These are phyloP conservation scores for Sordariomycetes sp. DNA, from an alignment of 2,329 filamentous ascomycete species.

Conservation along the genomic window DNA sequence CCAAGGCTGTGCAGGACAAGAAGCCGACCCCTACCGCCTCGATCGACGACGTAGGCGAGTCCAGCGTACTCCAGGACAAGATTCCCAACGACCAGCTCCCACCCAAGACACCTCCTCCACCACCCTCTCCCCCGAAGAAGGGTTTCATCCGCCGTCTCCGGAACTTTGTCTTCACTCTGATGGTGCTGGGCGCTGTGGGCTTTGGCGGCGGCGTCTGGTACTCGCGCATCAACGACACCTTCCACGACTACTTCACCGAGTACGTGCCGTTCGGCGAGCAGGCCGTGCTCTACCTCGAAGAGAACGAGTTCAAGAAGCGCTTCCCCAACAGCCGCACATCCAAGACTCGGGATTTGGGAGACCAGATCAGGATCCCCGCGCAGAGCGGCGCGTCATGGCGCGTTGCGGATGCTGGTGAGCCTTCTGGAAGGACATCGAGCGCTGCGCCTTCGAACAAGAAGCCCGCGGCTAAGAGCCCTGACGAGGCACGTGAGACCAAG, in stretches of 20 bases:
- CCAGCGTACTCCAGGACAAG: slow-evolving; percentile 6
- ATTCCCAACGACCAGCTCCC: too few species aligned
- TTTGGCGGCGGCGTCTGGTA: slow-evolving; percentile 90
- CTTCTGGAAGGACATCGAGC: slow-evolving; percentile 52
- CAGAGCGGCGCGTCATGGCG: slow-evolving; percentile 80
- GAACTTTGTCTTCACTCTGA: slow-evolving; percentile 66
- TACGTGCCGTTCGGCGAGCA: slow-evolving; percentile 93
- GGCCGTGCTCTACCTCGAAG: slow-evolving; percentile 89
- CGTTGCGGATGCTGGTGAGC: slow-evolving; percentile 53
- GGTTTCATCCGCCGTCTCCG: slow-evolving; percentile 63
- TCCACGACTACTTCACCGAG: slow-evolving; percentile 98
- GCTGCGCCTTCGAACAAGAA: slow-evolving; percentile 29
- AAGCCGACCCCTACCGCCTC: slow-evolving; percentile 7
- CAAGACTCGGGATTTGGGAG: slow-evolving; percentile 44
- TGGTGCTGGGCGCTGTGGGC: slow-evolving; percentile 66
- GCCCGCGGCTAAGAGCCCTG: slow-evolving; percentile 14
- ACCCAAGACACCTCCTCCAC: slow-evolving; percentile 26
- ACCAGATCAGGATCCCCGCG: slow-evolving; percentile 73
- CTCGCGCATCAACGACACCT: slow-evolving; percentile 89
- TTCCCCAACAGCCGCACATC: slow-evolving; percentile 51
- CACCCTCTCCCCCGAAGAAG: slow-evolving; percentile 44
- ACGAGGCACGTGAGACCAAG: slow-evolving; percentile 13
- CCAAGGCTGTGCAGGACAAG: slow-evolving; percentile 19
- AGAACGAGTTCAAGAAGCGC: slow-evolving; percentile 82
- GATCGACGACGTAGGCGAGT: slow-evolving; percentile 12